A percentile compares a stretch with the other conserved stretches of the same genome.
Evolutionary conservation across 176 grass and related monocot genomes (phyloP).

Genomic region (Paspalum vaginatum): DNA sequence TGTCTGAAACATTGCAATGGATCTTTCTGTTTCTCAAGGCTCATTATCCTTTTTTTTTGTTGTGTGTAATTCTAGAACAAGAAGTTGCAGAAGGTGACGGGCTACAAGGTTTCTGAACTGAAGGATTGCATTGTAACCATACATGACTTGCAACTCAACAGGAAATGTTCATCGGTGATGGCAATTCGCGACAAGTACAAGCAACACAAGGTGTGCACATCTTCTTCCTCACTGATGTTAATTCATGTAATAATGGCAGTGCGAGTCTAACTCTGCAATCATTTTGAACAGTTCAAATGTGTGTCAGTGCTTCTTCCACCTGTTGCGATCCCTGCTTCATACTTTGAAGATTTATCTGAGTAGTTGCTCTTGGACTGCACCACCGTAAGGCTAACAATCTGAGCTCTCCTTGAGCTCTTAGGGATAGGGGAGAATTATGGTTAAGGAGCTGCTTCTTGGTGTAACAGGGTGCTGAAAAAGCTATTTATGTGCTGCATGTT

Average conservation of each 20-base stretch:
- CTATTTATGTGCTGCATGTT: slow-evolving; percentile 25
- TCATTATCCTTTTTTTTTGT: slow-evolving; percentile 30
- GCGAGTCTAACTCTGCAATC: slow-evolving; percentile 39
- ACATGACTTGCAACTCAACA: slow-evolving; percentile 80
- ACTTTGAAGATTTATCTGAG: slow-evolving; percentile 47
- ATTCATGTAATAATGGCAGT: not conserved
- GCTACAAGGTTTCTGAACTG: slow-evolving; percentile 73
- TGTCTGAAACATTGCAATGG: not conserved
- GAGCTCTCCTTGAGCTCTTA: slow-evolving; percentile 47
- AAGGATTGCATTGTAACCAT: slow-evolving; percentile 72
- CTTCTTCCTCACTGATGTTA: slow-evolving; percentile 28
- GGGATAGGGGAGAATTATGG: slow-evolving; percentile 21
- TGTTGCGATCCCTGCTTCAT: slow-evolving; percentile 57
- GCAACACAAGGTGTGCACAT: slow-evolving; percentile 70
- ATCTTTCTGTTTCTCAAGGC: slow-evolving; percentile 14
- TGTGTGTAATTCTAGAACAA: slow-evolving; percentile 54
- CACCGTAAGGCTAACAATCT: slow-evolving; percentile 41
- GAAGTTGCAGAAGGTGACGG: slow-evolving; percentile 59
- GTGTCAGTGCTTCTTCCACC: slow-evolving; percentile 63
- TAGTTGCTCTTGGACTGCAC: slow-evolving; percentile 37
- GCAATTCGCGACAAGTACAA: slow-evolving; percentile 91
- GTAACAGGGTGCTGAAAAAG: slow-evolving; percentile 40
- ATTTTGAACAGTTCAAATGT: slow-evolving; percentile 71
- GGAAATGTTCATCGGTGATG: slow-evolving; percentile 44
- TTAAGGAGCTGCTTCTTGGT: slow-evolving; percentile 31